Base-by-base conservation (phyloP, 352 stramenopile genomes). In the Pythium coloratum region DNA sequence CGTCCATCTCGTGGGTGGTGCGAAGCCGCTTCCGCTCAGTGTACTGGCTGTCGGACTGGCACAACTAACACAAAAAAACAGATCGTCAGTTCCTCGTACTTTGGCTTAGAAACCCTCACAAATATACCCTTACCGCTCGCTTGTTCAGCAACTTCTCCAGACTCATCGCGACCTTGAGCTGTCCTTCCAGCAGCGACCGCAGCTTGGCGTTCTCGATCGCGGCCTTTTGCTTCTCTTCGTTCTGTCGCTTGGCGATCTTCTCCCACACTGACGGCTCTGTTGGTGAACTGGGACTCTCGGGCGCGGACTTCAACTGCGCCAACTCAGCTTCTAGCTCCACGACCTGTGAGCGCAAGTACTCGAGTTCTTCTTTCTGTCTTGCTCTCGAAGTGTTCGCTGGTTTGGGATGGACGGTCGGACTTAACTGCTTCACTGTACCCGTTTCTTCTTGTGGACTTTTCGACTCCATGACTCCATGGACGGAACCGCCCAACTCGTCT, bases 171-270 rank as follows among this genome's bases (percentile, higher is more conserved):
- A 86, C 51, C 3, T 72, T 67, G 30, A 80, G 75, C 47, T 88
- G 76, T 3, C 62, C 76, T 40, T 84, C 67, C 44, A 84, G 67
- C 56, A 77, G 73, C 36, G 78, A 69, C 2, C 68, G 66, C 47
- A 88, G 66, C 60, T 84, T 84, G 1, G 62, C 40, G 55, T 88
- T 88, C 64, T 88, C 73, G 50, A 81, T 57, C 18, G 77, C 69
- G 2, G 76, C 66, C 42, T 76, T 76, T 2, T 67, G 55, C 46
- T 75, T 76, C 36, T 75, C 77, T n/a, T 76, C 70, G 28, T 62
- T 60, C 56, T 85, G 77, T 3, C 70, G 63, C 62, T 75, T 77
- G 3, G 77, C 77, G 13, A 79, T 79, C 0, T 62, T 59, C 55
- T 75, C 69, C 78, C 36, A 42, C 36, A 42, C 36, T 12, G 36